Base-by-base conservation (phyloP, 768 basidiomycete genomes). In the Pisolithus tinctorius region DNA sequence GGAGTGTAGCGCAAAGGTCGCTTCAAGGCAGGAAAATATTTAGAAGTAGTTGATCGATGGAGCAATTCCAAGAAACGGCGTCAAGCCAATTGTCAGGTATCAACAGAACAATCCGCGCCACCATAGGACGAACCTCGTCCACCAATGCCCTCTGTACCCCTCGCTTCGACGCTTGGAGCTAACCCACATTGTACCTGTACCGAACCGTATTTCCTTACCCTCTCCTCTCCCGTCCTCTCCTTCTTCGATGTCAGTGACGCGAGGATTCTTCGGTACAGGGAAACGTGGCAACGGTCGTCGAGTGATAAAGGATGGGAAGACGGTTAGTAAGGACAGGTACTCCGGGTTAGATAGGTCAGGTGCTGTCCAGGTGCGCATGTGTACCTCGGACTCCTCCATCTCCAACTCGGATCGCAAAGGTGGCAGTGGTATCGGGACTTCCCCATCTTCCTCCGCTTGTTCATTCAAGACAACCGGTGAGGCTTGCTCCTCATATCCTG, bases 131-230 rank as follows among this genome's bases (percentile, higher is more conserved):
- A 93, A 82, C 55, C 85, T 74, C 41, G 80, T 80, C 88, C 88
- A 93, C 80, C 83, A 87, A 41, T 80, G 74, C 20, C 91, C 89
- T 61, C 80, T 72, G 82, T 83, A 92, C 10, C 81, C 84, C 27
- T 76, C 74, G 37, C 69, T 67, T 36, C 92, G 82, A 41, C 68
- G 62, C 59, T 77, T 80, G 20, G 74, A 62, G 50, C 88, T 83
- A 27, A 89, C 69, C 84, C 86, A 89, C 79, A 94, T 85, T 44
- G 76, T 72, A 7, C 91, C 91, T n/a, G 91, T 93, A 17, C 91
- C 91, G 63, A 82, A 81, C 29, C 76, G 78, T 52, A 92, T 76
- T 34, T 77, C 77, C 50, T 77, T 78, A 54, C 73, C 74, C 57
- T 81, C 80, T 16, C 64, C 70, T 36, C 74, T 70, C 43, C 78